These are phyloP conservation scores for Vitis hybrid DNA, from an alignment of 177 flowering plant genomes.

Conservation along the genomic window DNA sequence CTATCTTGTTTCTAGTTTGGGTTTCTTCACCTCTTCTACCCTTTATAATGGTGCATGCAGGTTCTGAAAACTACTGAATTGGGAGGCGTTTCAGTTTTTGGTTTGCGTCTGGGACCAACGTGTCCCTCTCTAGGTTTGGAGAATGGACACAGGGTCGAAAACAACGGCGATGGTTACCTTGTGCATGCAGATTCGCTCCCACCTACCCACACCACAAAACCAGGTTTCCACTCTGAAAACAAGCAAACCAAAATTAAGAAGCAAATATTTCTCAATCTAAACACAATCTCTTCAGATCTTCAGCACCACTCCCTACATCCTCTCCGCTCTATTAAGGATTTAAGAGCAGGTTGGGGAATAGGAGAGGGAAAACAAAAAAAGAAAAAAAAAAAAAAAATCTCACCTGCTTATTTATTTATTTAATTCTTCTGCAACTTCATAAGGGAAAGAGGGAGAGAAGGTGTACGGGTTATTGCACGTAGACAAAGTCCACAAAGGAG, in stretches of 20 bases:
- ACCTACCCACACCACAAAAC: conserved; percentile 3
- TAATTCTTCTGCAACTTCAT: too few relatives aligned
- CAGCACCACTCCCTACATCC: too few relatives aligned
- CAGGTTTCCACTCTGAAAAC: background rate
- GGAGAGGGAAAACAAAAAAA: background rate
- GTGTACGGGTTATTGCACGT: conserved; percentile 5
- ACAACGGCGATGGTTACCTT: conserved; percentile 18
- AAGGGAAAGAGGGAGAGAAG: background rate
- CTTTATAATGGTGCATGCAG: conserved; percentile 7
- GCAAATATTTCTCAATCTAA: conserved; percentile 2
- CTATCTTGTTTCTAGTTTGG: background rate
- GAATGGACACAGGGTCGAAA: conserved; percentile 21
- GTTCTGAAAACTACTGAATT: background rate
- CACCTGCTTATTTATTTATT: background rate
- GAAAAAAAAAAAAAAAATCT: background rate
- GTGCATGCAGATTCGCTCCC: conserved; percentile 2
- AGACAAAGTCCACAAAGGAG: conserved; percentile 7
- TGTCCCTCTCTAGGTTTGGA: conserved; percentile 16
- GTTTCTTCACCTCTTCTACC: background rate
- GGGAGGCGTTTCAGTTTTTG: conserved; percentile 3
- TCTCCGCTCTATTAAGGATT: background rate
- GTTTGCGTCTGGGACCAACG: conserved; percentile 10
- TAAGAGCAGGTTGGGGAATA: background rate
- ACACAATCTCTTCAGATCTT: conserved; percentile 10
- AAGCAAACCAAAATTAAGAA: background rate